Evolutionary conservation across 202 grass and related monocot species (phyloP), one percentile per base, ranked within the genome.

Genomic region (Musa balbisiana): DNA sequence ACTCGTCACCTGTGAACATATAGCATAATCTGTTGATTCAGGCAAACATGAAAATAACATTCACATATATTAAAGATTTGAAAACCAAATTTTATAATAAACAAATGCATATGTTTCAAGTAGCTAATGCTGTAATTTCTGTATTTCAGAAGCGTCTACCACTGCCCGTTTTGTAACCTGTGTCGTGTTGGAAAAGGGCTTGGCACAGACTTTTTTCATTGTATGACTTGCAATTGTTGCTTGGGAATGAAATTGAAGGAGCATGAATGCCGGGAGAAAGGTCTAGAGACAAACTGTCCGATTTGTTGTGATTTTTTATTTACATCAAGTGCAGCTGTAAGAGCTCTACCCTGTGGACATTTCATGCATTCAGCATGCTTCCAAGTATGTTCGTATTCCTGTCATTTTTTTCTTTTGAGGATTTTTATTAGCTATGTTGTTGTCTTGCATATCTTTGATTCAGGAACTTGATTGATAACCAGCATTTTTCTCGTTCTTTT

Each of bases 291-390:
- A 85, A 98, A 98, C 29, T 98, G 95, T 21, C 95, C 95, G 1
- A 94, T 98, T 25, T 98, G 95, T 52, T 98, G 91, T 8, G 91
- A 98, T 62, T 98, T 87, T 78, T 20, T 98, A 54, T 98, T 94
- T 73, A 98, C 95, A 20, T 98, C 95, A 11, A 98, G 88, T 75
- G 91, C 91, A 64, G 79, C 91, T 52, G 87, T 98, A 49, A 86
- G 87, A 92, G 86, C 90, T 74, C 88, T 98, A 73, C 91, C 88
- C 27, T 98, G 95, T 66, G 94, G 95, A 21, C 95, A 98, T 76
- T 98, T 98, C 73, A 98, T 98, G 91, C 95, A 98, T 81, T 98
- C 95, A 19, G 91, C 95, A 68, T 98, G 95, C 74, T 98, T 98
- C 75, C 95, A 90, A 86, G 94, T 97, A 86, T 9, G 56, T 63